These are phyloP conservation scores for Acer saccharum DNA, from an alignment of 345 rosid species.

Conservation along the genomic window DNA sequence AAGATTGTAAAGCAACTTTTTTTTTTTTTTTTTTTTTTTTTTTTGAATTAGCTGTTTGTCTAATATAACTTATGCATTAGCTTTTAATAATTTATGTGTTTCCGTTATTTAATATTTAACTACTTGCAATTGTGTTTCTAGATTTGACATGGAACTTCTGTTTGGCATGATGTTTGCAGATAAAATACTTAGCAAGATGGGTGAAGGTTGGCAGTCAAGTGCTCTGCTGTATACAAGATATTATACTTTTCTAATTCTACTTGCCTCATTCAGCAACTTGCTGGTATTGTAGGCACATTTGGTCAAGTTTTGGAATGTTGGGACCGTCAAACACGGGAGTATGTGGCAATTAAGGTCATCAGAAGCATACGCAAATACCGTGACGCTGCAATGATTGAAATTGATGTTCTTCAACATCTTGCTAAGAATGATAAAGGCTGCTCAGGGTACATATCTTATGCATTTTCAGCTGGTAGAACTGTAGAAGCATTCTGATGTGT, in stretches of 20 bases:
- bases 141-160: neutral
- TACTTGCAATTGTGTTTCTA: neutral
- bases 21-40: neutral
- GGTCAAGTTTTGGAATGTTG: slow-evolving; percentile 90
- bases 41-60: neutral
- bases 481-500: slow-evolving; percentile 15
- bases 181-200: slow-evolving; percentile 79
- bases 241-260: slow-evolving; percentile 56
- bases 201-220: slow-evolving; percentile 84
- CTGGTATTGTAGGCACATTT: slow-evolving; percentile 85
- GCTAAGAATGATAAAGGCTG: slow-evolving; percentile 53
- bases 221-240: slow-evolving; percentile 55
- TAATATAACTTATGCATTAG: neutral
- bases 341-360: slow-evolving; percentile 68
- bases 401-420: slow-evolving; percentile 65
- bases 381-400: slow-evolving; percentile 77
- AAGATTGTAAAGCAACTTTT: neutral
- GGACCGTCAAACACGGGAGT: slow-evolving; percentile 65
- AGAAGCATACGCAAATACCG: slow-evolving; percentile 67
- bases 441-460: slow-evolving; percentile 45
- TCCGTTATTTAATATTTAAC: too few species aligned
- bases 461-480: slow-evolving; percentile 25
- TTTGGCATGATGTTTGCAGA: slow-evolving; percentile 33
- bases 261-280: slow-evolving; percentile 68
- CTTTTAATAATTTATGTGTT: neutral